A percentile compares a stretch with the other conserved stretches of the same genome.
These are phyloP conservation scores for Chondrus crispus DNA, from an alignment of 23 red algal genomes.

Conservation along the genomic window DNA sequence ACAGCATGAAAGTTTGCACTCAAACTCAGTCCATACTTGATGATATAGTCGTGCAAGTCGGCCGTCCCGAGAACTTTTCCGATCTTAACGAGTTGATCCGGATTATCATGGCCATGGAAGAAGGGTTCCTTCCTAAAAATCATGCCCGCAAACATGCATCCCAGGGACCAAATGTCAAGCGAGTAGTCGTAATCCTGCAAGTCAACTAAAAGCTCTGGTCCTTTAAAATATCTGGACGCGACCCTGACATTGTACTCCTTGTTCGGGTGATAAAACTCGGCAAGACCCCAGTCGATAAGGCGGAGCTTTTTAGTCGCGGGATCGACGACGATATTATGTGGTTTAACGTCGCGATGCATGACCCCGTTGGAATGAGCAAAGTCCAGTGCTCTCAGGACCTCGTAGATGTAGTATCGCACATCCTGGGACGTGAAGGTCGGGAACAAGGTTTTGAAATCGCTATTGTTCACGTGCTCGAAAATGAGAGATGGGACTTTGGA, in stretches of 20 bases:
- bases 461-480: conserved; percentile 98
- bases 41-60: conserved; percentile 80
- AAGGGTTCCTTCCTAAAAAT: conserved; percentile 95
- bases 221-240: conserved; percentile 98
- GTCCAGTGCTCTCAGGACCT: conserved; percentile 93
- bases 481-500: conserved; percentile 96
- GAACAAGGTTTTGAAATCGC: conserved; percentile 96
- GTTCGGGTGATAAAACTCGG: conserved; percentile 95
- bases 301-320: conserved; percentile 71
- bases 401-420: conserved; percentile 93
- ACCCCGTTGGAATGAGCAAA: conserved; percentile 94
- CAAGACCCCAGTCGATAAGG: conserved; percentile 99
- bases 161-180: conserved; percentile 98
- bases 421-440: conserved; percentile 83
- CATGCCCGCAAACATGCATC: conserved; percentile 99
- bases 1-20: conserved; percentile 41
- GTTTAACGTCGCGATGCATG: conserved; percentile 99
- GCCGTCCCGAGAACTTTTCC: conserved; percentile 90
- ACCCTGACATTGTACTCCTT: conserved; percentile 99
- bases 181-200: conserved; percentile 97
- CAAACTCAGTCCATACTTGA: conserved; percentile 81
- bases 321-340: conserved; percentile 98
- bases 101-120: conserved; percentile 97
- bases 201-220: conserved; percentile 94
- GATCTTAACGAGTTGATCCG: conserved; percentile 97